A percentile compares a stretch with the other conserved stretches of the same genome.
phyloP scores from a whole-genome alignment of 2,329 filamentous ascomycete genomes.

The Ophiostoma ulmi region DNA sequence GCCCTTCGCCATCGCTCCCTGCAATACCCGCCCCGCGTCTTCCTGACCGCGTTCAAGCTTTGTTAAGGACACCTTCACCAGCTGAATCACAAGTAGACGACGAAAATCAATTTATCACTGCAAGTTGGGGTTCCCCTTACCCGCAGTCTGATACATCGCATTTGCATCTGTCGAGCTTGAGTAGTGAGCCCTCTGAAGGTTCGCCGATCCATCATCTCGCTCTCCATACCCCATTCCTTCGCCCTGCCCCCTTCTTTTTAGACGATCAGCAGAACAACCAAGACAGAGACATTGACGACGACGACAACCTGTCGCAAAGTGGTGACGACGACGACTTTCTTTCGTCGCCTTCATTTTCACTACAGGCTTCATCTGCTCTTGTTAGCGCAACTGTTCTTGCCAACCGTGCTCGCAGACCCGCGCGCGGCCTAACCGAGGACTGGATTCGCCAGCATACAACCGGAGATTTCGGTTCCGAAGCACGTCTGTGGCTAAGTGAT shows the following conservation, averaged over 20 bases:
- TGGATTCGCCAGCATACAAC: constrained; percentile 83
- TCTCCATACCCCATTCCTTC: constrained; percentile 58
- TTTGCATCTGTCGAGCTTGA: constrained; percentile 48
- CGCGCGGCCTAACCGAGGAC: constrained; percentile 67
- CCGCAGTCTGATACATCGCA: constrained; percentile 55
- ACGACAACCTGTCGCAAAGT: constrained; percentile 26
- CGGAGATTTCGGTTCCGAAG: constrained; percentile 63
- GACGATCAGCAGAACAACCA: constrained; percentile 36
- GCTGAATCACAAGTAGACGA: constrained; percentile 31
- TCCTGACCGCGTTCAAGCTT: constrained; percentile 50
- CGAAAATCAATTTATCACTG: constrained; percentile 55
- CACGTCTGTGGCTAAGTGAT: constrained; percentile 80
- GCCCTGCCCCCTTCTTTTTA: constrained; percentile 46
- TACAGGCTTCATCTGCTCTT: constrained; percentile 32
- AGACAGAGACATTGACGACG: constrained; percentile 34
- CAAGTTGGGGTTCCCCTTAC: constrained; percentile 91
- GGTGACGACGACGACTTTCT: constrained; percentile 27
- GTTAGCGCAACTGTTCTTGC: constrained; percentile 57
- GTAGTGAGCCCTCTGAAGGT: constrained; percentile 56
- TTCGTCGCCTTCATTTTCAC: constrained; percentile 20
- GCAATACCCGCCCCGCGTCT: constrained; percentile 55
- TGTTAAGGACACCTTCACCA: constrained; percentile 51
- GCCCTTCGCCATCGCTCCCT: constrained; percentile 54
- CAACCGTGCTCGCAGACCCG: constrained; percentile 56
- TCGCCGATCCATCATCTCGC: constrained; percentile 57